phyloP scores from a whole-genome alignment of 2,329 filamentous ascomycete genomes.

The Leptographium wingfieldii region DNA sequence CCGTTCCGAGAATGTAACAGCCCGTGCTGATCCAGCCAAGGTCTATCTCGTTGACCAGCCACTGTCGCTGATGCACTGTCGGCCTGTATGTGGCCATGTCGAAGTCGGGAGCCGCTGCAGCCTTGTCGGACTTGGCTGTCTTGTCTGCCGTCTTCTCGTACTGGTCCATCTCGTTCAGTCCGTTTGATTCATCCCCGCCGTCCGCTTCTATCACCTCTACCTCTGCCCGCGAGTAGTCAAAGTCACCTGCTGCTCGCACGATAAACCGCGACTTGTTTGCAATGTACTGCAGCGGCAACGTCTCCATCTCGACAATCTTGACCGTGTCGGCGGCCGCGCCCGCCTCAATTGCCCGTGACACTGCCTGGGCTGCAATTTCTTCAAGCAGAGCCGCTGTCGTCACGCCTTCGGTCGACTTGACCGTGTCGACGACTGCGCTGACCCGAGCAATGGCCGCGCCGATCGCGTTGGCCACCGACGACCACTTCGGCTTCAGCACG shows the following conservation, averaged over 20 bases:
- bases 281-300: constrained; percentile 41
- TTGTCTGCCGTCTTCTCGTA: constrained; percentile 15
- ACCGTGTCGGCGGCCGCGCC: constrained; percentile 32
- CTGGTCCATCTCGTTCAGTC: constrained; percentile 12
- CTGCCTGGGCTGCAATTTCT: constrained; percentile 26
- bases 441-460: constrained; percentile 51
- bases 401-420: constrained; percentile 33
- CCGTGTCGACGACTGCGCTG: constrained; percentile 38
- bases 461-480: constrained; percentile 51
- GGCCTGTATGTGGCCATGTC: constrained; percentile 33
- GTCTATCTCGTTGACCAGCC: constrained; percentile 46
- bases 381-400: constrained; percentile 24
- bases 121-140: constrained; percentile 6
- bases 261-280: constrained; percentile 43
- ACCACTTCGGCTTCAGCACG: constrained; percentile 43
- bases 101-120: neutral
- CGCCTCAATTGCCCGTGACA: constrained; percentile 29
- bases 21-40: constrained; percentile 43
- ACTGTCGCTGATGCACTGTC: constrained; percentile 34
- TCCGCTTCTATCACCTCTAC: neutral
- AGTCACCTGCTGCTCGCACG: constrained; percentile 46
- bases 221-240: constrained; percentile 27
- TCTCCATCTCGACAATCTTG: constrained; percentile 38
- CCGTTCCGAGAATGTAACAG: constrained; percentile 49
- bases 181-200: neutral